Evolutionary conservation across 2,329 filamentous ascomycete species (phyloP).

Genomic region (Fusarium napiforme): DNA sequence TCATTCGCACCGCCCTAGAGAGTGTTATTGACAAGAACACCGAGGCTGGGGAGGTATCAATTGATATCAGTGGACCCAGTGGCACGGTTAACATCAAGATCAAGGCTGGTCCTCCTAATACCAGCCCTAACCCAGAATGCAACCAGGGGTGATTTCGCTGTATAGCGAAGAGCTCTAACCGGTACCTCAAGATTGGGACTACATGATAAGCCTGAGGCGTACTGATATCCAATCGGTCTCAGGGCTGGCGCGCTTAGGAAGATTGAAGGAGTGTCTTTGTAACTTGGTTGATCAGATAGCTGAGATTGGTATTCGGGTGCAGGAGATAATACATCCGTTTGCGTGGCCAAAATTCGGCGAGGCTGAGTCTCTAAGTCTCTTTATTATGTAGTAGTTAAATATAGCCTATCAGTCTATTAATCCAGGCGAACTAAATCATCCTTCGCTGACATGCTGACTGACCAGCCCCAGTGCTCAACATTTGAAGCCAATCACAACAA

Average conservation of each 20-base stretch:
- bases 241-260: neutral
- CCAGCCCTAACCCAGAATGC: neutral
- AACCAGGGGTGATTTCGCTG: neutral
- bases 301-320: rapidly evolving
- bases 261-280: neutral
- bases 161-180: no score
- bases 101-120: neutral
- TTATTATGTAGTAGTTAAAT: neutral
- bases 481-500: neutral
- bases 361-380: neutral
- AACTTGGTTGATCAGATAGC: neutral
- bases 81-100: neutral
- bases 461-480: neutral
- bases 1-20: neutral
- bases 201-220: neutral
- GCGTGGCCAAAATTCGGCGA: rapidly evolving
- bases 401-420: no score
- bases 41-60: neutral
- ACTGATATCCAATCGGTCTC: rapidly evolving
- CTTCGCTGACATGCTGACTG: neutral
- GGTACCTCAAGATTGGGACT: rapidly evolving
- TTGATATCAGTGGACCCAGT: neutral
- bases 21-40: neutral
- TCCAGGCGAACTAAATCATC: no score
- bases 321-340: neutral